These are phyloP conservation scores for Hydrangea macrophylla DNA, from an alignment of 148 eudicot genomes.

Conservation along the genomic window DNA sequence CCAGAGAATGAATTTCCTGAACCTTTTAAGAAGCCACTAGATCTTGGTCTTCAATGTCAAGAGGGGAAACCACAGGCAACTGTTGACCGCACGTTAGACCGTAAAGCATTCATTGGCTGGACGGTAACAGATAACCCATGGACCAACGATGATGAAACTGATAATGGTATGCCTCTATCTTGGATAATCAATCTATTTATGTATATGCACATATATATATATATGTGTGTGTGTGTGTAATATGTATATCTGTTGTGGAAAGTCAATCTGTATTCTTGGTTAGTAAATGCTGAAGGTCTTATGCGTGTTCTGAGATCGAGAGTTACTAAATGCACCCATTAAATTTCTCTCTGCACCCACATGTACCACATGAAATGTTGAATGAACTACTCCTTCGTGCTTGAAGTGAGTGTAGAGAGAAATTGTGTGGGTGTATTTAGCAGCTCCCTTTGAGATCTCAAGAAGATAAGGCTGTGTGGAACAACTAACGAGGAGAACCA, in stretches of 20 bases:
- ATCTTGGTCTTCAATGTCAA: conserved; percentile 59
- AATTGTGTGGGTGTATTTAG: background rate
- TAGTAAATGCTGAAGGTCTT: background rate
- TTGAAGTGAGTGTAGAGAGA: too few species aligned
- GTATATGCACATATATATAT: too few species aligned
- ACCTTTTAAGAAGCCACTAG: conserved; percentile 54
- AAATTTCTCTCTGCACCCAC: too few species aligned
- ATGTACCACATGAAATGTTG: too few species aligned
- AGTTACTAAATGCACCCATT: too few species aligned
- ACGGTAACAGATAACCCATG: conserved; percentile 77
- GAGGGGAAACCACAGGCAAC: conserved; percentile 80
- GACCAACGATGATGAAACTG: conserved; percentile 90
- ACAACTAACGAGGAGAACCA: background rate
- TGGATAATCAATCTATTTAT: too few species aligned
- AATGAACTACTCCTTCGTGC: too few species aligned
- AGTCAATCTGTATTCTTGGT: background rate
- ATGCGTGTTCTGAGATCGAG: background rate
- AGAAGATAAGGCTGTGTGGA: background rate
- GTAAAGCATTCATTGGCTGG: conserved; percentile 74
- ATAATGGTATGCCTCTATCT: conserved; percentile 53
- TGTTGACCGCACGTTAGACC: conserved; percentile 82
- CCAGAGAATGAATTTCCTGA: conserved; percentile 85
- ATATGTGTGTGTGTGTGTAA: too few species aligned
- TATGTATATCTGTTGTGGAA: background rate
- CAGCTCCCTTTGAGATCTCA: background rate